These are phyloP conservation scores for Rhizopus sp. DNA, from an alignment of 371 early-diverging fungal genomes.

Conservation along the genomic window DNA sequence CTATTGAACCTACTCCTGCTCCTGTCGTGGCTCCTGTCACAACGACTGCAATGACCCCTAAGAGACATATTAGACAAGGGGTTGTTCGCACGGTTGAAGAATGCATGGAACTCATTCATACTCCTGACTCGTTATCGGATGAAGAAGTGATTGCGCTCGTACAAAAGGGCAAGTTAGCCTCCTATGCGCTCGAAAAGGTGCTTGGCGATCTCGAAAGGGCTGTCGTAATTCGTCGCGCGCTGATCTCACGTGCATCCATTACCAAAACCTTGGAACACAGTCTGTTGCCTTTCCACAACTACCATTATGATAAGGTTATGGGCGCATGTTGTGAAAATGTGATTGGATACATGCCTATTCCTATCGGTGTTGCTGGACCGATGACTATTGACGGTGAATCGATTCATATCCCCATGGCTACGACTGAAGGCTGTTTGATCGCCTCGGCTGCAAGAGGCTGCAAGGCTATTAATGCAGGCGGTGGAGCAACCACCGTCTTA, in stretches of 20 bases:
- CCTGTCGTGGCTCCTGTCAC: neutral
- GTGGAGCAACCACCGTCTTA: slow-evolving; percentile 88
- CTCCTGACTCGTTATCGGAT: slow-evolving; percentile 53
- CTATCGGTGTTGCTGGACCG: slow-evolving; percentile 90
- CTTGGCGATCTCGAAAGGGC: slow-evolving; percentile 80
- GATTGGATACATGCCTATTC: slow-evolving; percentile 93
- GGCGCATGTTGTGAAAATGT: slow-evolving; percentile 98
- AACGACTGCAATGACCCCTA: neutral
- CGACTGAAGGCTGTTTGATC: slow-evolving; percentile 95
- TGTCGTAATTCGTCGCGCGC: slow-evolving; percentile 78
- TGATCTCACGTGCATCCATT: slow-evolving; percentile 72
- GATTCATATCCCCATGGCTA: slow-evolving; percentile 94
- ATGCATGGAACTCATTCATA: slow-evolving; percentile 60
- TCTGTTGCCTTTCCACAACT: slow-evolving; percentile 76
- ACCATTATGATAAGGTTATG: slow-evolving; percentile 86
- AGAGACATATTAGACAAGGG: neutral
- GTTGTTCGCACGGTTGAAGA: slow-evolving; percentile 63
- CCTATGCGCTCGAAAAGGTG: slow-evolving; percentile 85
- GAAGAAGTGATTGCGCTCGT: slow-evolving; percentile 81
- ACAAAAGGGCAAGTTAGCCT: slow-evolving; percentile 69
- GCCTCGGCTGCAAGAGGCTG: slow-evolving; percentile 96
- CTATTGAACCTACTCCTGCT: slow-evolving; percentile 17
- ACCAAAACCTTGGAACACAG: slow-evolving; percentile 69
- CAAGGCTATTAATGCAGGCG: slow-evolving; percentile 91
- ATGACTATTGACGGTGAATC: slow-evolving; percentile 76